Conservation (phyloP, 2,329 filamentous ascomycete genomes). For the Fusarium albidum region DNA sequence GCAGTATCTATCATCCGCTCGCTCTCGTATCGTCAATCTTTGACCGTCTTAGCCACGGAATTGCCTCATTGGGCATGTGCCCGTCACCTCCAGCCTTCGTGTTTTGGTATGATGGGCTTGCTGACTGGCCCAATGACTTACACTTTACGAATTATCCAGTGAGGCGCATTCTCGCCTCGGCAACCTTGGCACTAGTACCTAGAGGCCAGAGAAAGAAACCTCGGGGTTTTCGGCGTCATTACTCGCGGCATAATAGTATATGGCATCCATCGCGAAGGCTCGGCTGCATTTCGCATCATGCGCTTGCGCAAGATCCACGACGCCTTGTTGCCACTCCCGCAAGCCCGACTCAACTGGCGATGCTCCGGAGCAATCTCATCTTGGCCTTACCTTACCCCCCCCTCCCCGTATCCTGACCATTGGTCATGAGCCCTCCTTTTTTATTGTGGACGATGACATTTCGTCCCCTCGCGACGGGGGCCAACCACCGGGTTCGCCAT, state of each 20-base stretch:
- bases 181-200: conserved; percentile 2
- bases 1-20: conserved; percentile 6
- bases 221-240: background rate
- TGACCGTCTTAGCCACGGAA: conserved; percentile 9
- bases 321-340: conserved; percentile 28
- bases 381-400: background rate
- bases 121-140: conserved; percentile 31
- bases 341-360: conserved; percentile 10
- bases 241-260: no score
- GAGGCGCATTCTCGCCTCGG: background rate
- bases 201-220: background rate
- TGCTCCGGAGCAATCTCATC: background rate
- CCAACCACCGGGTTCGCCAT: conserved; percentile 16
- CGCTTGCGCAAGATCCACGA: conserved; percentile 22
- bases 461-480: conserved; percentile 9
- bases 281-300: conserved; percentile 11
- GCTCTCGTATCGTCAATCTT: background rate
- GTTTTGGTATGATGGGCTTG: conserved; percentile 19
- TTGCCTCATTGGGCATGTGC: conserved; percentile 4
- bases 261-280: conserved; percentile 19
- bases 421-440: background rate
- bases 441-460: conserved; percentile 22
- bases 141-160: conserved; percentile 2
- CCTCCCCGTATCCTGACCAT: background rate
- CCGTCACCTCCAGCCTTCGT: conserved; percentile 20